Conservation (phyloP, 164 flowering plant genomes). For the Taxillus chinensis region DNA sequence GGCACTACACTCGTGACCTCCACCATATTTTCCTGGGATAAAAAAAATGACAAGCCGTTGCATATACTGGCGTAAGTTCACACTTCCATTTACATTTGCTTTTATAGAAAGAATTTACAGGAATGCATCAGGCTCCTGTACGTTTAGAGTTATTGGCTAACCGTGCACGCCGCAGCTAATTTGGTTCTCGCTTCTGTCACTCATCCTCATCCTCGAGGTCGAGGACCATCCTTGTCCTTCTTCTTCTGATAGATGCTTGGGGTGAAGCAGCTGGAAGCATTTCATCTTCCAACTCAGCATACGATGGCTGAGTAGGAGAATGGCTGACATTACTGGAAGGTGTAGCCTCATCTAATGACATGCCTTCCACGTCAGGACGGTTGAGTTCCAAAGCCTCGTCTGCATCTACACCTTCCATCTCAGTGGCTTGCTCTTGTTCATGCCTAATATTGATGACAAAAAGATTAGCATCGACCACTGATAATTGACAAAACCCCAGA, state of each 20-base stretch:
- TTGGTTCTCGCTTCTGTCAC: not conserved
- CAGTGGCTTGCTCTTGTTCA: constrained; percentile 7
- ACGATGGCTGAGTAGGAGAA: constrained; percentile 11
- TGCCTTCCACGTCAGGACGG: constrained; percentile 6
- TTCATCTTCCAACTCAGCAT: constrained; percentile 26
- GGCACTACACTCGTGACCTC: no score
- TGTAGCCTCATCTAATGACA: constrained; percentile 13
- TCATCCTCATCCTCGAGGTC: constrained; percentile 71
- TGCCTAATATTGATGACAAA: constrained; percentile 13
- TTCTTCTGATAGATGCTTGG: constrained; percentile 21
- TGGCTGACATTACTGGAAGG: constrained; percentile 5
- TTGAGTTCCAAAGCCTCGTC: constrained; percentile 3
- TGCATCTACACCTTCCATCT: constrained; percentile 5
- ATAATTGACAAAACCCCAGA: not conserved
- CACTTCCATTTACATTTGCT: no score
- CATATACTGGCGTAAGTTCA: no score
- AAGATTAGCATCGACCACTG: not conserved
- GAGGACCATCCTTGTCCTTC: constrained; percentile 50
- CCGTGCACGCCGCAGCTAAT: no score
- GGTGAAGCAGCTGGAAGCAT: constrained; percentile 8
- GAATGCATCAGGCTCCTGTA: no score
- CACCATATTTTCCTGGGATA: no score
- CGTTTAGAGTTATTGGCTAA: no score
- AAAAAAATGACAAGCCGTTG: no score
- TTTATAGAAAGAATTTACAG: no score